A percentile compares a stretch with the other conserved stretches of the same genome.
Conservation (phyloP, 2,329 filamentous ascomycete species). For the Teratosphaeria pseudoeucalypti region DNA sequence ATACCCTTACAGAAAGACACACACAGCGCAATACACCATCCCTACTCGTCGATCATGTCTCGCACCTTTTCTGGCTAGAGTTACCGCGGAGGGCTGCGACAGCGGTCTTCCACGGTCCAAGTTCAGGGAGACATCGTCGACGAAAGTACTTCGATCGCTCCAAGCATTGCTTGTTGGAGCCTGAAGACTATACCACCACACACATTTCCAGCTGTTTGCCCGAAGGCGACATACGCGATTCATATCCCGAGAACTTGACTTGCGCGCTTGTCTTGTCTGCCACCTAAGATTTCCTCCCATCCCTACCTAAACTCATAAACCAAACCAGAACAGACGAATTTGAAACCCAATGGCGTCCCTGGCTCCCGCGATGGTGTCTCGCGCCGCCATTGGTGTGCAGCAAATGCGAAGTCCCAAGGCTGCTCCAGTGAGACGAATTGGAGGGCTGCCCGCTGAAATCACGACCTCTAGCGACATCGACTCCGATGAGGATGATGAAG, state of each 20-base stretch:
- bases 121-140: constrained; percentile 24
- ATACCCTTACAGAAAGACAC: background rate
- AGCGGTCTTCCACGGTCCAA: constrained; percentile 22
- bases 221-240: constrained; percentile 14
- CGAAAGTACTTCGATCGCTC: constrained; percentile 11
- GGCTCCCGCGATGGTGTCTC: background rate
- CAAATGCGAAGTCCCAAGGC: background rate
- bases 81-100: constrained; percentile 22
- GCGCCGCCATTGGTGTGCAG: background rate
- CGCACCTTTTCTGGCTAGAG: constrained; percentile 26
- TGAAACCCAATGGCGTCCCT: background rate
- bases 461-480: background rate
- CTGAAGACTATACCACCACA: constrained; percentile 10
- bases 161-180: constrained; percentile 12
- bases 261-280: background rate
- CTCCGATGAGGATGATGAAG: constrained; percentile 12
- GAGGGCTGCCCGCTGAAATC: background rate
- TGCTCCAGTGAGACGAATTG: background rate
- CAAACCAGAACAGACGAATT: background rate
- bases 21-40: constrained; percentile 9
- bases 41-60: constrained; percentile 26
- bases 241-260: constrained; percentile 6
- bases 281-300: background rate
- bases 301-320: background rate
- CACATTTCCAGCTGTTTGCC: constrained; percentile 15